These are phyloP conservation scores for Solanum peruvianum DNA, from an alignment of 257 asterid species.

Conservation along the genomic window DNA sequence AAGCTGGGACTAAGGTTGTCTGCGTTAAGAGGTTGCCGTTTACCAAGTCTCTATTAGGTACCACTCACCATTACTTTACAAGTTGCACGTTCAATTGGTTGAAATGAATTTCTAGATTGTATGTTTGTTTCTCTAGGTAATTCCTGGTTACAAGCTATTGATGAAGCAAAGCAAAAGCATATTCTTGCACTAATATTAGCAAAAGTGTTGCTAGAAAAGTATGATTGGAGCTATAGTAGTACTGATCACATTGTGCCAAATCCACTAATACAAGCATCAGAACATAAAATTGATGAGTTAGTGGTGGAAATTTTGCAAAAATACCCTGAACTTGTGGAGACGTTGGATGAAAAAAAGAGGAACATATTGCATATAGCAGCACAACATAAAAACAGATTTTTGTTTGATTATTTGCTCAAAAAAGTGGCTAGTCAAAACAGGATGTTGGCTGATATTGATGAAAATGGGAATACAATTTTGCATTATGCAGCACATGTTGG, in stretches of 20 bases:
- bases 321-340: background rate
- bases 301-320: background rate
- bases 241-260: background rate
- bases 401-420: background rate
- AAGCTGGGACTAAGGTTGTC: background rate
- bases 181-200: background rate
- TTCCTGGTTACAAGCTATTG: background rate
- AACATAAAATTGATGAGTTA: background rate
- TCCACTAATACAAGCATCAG: background rate
- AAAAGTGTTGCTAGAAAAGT: background rate
- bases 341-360: background rate
- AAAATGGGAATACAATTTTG: slow-evolving; percentile 1
- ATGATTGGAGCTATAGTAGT: background rate
- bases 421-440: background rate
- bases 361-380: slow-evolving; percentile 1
- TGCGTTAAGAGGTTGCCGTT: background rate
- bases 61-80: background rate
- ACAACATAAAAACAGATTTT: background rate
- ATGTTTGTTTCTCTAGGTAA: background rate
- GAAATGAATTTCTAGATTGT: background rate
- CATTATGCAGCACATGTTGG: background rate
- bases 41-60: background rate
- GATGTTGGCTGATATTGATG: background rate
- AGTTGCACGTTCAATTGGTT: background rate
- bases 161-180: slow-evolving; percentile 5